A percentile compares a stretch with the other conserved stretches of the same genome.
phyloP scores from a whole-genome alignment of 140 eudicot genomes.

The Cichorium intybus region DNA sequence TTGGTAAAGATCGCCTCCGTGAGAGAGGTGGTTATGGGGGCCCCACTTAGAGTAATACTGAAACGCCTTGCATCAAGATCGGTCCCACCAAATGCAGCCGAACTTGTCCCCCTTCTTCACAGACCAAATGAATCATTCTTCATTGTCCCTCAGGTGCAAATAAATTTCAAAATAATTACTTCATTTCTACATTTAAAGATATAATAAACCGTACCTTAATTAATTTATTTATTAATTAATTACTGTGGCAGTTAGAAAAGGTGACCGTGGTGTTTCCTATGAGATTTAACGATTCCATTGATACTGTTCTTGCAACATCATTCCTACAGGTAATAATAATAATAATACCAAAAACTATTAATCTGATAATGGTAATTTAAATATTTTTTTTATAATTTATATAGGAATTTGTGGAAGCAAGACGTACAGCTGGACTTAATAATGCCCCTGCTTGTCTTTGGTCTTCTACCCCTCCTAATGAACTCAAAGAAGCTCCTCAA shows the following conservation, averaged over 20 bases:
- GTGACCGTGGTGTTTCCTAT: slow-evolving; percentile 87
- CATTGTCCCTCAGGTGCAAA: slow-evolving; percentile 79
- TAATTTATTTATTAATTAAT: neutral
- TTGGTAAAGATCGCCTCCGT: slow-evolving; percentile 84
- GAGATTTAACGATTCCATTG: slow-evolving; percentile 88
- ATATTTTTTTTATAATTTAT: no score
- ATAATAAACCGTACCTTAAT: no score
- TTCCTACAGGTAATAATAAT: slow-evolving; percentile 93
- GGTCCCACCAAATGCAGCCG: slow-evolving; percentile 51
- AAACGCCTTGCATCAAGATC: slow-evolving; percentile 74
- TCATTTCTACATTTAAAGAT: slow-evolving; percentile 3
- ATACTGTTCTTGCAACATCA: slow-evolving; percentile 89
- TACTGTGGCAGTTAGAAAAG: slow-evolving; percentile 69
- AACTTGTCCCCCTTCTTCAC: slow-evolving; percentile 78
- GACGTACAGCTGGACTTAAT: slow-evolving; percentile 76
- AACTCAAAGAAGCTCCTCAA: slow-evolving; percentile 63
- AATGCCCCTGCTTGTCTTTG: slow-evolving; percentile 87
- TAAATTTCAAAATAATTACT: neutral
- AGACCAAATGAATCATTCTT: slow-evolving; percentile 94
- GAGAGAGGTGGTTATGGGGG: slow-evolving; percentile 94
- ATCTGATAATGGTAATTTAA: no score
- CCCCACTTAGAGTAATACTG: slow-evolving; percentile 73
- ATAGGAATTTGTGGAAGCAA: slow-evolving; percentile 98
- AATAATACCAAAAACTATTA: no score
- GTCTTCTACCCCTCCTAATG: slow-evolving; percentile 87